Percentiles rank a stretch among this genome's conserved stretches.
Conservation (phyloP, 2,329 filamentous ascomycete genomes). For the Parastagonospora nodorum region DNA sequence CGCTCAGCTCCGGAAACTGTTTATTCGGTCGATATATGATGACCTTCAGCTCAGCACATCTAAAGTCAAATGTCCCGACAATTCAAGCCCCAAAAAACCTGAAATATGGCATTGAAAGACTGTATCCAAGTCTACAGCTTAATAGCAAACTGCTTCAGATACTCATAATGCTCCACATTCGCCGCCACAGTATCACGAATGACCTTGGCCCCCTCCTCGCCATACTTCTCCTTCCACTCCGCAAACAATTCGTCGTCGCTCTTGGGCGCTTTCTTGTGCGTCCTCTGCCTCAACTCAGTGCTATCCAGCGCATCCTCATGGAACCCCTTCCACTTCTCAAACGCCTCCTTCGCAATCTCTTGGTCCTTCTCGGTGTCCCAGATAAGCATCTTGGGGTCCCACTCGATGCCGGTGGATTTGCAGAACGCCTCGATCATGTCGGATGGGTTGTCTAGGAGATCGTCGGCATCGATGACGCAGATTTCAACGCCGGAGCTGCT, state of each 20-base stretch:
- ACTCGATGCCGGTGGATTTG: constrained; percentile 78
- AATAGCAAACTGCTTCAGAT: constrained; percentile 77
- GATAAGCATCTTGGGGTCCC: constrained; percentile 75
- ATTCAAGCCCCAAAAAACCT: background rate
- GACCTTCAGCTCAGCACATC: too few species aligned
- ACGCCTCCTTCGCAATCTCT: constrained; percentile 69
- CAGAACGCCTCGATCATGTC: constrained; percentile 80
- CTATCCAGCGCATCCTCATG: constrained; percentile 93
- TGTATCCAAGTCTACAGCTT: constrained; percentile 42
- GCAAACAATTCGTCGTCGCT: constrained; percentile 69
- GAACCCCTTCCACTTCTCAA: constrained; percentile 97
- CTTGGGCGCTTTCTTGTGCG: constrained; percentile 66
- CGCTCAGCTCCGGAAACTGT: too few species aligned
- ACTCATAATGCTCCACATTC: constrained; percentile 77
- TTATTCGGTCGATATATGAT: too few species aligned
- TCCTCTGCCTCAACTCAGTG: constrained; percentile 72
- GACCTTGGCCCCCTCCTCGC: constrained; percentile 69
- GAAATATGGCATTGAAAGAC: background rate
- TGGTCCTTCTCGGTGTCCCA: constrained; percentile 82
- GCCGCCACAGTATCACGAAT: constrained; percentile 74
- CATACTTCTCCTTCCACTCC: constrained; percentile 77
- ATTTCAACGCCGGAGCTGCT: constrained; percentile 62
- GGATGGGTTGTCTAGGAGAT: constrained; percentile 83
- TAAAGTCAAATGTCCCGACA: background rate
- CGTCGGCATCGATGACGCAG: constrained; percentile 91